Base-by-base conservation (phyloP, 148 eudicot species). In the Agrostemma githago region DNA sequence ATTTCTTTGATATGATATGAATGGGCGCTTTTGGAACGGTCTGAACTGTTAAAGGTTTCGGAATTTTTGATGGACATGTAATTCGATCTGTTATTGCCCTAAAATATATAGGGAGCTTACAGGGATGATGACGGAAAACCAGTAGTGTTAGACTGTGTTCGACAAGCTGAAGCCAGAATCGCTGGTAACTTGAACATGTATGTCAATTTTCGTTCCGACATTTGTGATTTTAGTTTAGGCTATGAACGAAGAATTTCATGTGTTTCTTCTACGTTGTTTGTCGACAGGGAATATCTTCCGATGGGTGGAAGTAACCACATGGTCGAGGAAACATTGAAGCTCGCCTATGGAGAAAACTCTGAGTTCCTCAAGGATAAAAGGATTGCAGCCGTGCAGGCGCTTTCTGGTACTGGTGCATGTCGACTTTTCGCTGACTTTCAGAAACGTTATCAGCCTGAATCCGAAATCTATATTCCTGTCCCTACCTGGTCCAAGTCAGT, bases 321-420 rank as follows among this genome's bases (percentile, higher is more conserved):
- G 99, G 82, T 95, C 71, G 86, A 92, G 79, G 96, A 92, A 83
- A 88, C 99, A 57, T 70, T 95, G 72, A 95, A 90, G 87, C 87
- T 95, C 60, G 99, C 99, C 3, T 95, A 90, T 78, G 99, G 99
- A 62, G 99, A 92, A 67, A 76, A 87, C 69, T 95, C 99, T 19
- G 94, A 89, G 40, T 83, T 92, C 73, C 85, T 95, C 57, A 92
- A 89, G 81, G 94, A 92, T 73, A 92, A 90, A 58, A 79, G 92
- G 74, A 89, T 95, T 71, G 99, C 99, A 77, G 99, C 99, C 66
- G 89, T 95, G 44, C 99, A 95, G 84, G 86, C 99, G 42, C 92
- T 95, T 61, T 95, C 99, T 63, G 99, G 99, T 72, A 95, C 99
- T 60, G 99, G 99, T 79, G 99, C 99, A 53, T 95, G 99, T 81